Evolutionary conservation across 768 basidiomycete genomes (phyloP), one percentile per base, ranked within the genome.

Genomic region (Kwoniella botswanensis): DNA sequence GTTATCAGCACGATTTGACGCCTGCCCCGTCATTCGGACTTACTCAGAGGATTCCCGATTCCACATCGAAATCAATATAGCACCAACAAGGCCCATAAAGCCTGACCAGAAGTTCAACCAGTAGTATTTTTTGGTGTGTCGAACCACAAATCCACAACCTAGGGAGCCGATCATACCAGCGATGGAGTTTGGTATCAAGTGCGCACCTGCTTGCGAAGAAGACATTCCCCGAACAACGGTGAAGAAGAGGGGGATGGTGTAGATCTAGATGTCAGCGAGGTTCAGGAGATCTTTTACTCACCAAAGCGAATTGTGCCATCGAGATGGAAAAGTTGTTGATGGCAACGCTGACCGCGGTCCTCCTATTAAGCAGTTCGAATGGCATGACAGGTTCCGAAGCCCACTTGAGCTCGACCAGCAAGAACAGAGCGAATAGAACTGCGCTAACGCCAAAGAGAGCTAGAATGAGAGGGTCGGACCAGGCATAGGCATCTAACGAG

Each of bases 341-440:
- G 4, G 92, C 92, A 24, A 94, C 89, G 17, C 91, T 90, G 22
- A 94, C 84, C 6, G 93, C 92, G 26, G 92, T 94, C 67, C 94
- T 86, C 78, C 90, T 88, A 41, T 87, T 88, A 43, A 95, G 87
- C 67, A 95, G 84, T 66, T 88, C 88, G 74, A 97, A 84, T 56
- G 96, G 96, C 90, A 99, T 91, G 62, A 98, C 91, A 18, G 97
- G 97, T 81, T 91, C 92, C 2, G 88, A 86, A 2, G 92, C 89
- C 86, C 88, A 90, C 73, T 87, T 86, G 66, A 89, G 89, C 85
- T 99, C 96, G 24, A 93, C 92, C 59, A 88, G 80, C 44, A 95
- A 80, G 82, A 99, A 98, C 2, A 86, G 76, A 4, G 85, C 74
- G 15, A 86, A 85, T 61, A 86, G 90, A 26, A 90, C 73, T 56